These are phyloP conservation scores for Aspergillus udagawae DNA, from an alignment of 2,329 filamentous ascomycete species.

Conservation along the genomic window DNA sequence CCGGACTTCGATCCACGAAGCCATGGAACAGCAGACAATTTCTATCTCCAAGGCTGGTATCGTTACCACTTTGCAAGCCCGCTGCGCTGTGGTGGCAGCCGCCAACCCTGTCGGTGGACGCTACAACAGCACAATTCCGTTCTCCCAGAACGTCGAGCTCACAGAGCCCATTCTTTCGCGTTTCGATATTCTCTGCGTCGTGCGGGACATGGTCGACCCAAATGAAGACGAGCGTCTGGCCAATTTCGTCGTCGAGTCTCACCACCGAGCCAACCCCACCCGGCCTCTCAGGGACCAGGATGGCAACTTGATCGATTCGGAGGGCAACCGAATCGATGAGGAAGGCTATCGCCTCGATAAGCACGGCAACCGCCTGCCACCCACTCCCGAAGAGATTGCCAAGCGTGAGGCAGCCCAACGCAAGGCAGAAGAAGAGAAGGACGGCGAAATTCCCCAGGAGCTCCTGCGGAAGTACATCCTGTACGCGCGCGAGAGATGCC, in stretches of 20 bases:
- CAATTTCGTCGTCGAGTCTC: constrained; percentile 90
- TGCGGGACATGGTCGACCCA: constrained; percentile 91
- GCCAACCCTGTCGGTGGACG: constrained; percentile 95
- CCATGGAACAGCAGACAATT: constrained; percentile 99
- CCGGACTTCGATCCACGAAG: constrained; percentile 96
- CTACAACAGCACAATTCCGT: constrained; percentile 94
- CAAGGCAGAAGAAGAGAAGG: constrained; percentile 48
- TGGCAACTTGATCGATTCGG: constrained; percentile 41
- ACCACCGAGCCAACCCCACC: constrained; percentile 79
- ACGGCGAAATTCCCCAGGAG: constrained; percentile 81
- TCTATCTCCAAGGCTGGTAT: constrained; percentile 99
- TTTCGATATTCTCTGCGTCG: constrained; percentile 96
- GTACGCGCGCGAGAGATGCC: constrained; percentile 84
- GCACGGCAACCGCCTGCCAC: constrained; percentile 33
- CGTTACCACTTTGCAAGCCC: constrained; percentile 91
- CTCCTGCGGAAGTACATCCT: constrained; percentile 94
- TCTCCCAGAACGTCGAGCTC: constrained; percentile 92
- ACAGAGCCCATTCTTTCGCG: constrained; percentile 96
- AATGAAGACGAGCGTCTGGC: constrained; percentile 88
- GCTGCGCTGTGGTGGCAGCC: constrained; percentile 92
- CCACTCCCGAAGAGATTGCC: constrained; percentile 44
- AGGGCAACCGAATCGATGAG: constrained; percentile 56
- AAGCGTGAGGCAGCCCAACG: constrained; percentile 38
- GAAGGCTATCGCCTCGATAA: constrained; percentile 52
- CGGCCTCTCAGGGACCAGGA: constrained; percentile 48